phyloP scores from a whole-genome alignment of 75 land plant species.

The Cunninghamia lanceolata region DNA sequence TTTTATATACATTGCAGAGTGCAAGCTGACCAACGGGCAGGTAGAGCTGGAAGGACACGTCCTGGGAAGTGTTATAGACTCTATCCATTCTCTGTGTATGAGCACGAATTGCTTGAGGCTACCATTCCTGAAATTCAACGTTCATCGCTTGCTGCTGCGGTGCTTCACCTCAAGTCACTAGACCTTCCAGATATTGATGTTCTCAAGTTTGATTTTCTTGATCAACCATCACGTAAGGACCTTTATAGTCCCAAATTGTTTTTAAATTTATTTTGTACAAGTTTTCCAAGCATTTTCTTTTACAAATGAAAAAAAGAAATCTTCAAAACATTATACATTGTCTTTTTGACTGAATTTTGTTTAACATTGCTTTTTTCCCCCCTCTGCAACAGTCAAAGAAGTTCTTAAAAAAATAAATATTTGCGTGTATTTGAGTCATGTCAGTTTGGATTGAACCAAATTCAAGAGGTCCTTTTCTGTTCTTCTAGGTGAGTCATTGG shows the following conservation, averaged over 20 bases:
- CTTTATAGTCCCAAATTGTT: background rate
- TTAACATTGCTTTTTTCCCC: background rate
- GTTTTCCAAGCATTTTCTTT: background rate
- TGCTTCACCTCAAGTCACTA: conserved; percentile 90
- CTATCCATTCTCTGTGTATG: conserved; percentile 56
- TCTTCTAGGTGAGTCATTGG: conserved; percentile 64
- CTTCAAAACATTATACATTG: background rate
- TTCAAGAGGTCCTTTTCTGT: conserved; percentile 13
- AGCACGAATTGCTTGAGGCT: conserved; percentile 73
- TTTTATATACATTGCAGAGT: conserved; percentile 47
- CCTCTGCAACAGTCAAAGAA: background rate
- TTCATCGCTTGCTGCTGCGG: conserved; percentile 92
- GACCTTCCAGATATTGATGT: conserved; percentile 80
- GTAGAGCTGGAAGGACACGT: conserved; percentile 97
- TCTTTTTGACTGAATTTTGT: background rate
- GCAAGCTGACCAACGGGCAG: conserved; percentile 95
- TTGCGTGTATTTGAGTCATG: background rate
- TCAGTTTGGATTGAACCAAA: background rate
- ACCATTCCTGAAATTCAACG: conserved; percentile 97
- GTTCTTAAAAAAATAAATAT: background rate
- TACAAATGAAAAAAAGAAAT: background rate
- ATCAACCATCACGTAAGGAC: conserved; percentile 86
- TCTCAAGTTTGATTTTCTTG: conserved; percentile 93
- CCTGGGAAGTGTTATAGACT: conserved; percentile 96
- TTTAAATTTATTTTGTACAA: background rate